These are phyloP conservation scores for Saccharomyces pastorianus DNA, from an alignment of 1,139 yeast genomes.

Conservation along the genomic window DNA sequence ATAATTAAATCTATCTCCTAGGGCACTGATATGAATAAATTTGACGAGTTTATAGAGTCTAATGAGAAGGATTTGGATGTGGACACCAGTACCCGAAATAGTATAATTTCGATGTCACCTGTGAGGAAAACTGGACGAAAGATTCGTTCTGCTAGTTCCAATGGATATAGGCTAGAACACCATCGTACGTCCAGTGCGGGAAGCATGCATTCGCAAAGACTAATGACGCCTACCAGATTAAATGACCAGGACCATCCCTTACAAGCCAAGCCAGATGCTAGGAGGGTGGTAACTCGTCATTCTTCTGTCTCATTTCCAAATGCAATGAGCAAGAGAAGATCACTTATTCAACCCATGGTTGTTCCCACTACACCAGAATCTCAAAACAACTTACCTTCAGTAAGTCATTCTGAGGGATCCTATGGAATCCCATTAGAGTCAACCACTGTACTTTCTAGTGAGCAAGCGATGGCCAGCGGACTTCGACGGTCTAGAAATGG, in stretches of 20 bases:
- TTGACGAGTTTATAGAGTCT: conserved; percentile 25
- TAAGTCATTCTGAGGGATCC: not conserved
- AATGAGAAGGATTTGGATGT: conserved; percentile 19
- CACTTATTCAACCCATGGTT: conserved; percentile 29
- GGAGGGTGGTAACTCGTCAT: not conserved
- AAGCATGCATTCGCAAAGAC: conserved; percentile 5
- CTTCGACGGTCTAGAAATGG: conserved; percentile 8
- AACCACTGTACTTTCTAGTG: not conserved
- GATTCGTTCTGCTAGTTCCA: not conserved
- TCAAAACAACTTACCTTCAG: not conserved
- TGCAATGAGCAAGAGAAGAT: conserved; percentile 20
- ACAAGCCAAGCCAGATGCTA: not conserved
- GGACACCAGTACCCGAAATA: conserved; percentile 22
- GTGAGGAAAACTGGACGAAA: not conserved
- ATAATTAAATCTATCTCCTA: not conserved
- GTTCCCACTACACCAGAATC: conserved; percentile 20
- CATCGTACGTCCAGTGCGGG: not conserved
- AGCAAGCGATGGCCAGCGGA: not conserved
- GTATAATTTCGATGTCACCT: conserved; percentile 6
- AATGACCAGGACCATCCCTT: conserved; percentile 12
- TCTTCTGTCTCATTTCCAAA: not conserved
- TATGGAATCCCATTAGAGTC: not conserved
- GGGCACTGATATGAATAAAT: conserved; percentile 14
- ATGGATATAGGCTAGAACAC: not conserved
- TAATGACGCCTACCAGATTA: conserved; percentile 10